A percentile compares a stretch with the other conserved stretches of the same genome.
Evolutionary conservation across 2,329 filamentous ascomycete species (phyloP).

Genomic region (Phaeomoniella chlamydospora): DNA sequence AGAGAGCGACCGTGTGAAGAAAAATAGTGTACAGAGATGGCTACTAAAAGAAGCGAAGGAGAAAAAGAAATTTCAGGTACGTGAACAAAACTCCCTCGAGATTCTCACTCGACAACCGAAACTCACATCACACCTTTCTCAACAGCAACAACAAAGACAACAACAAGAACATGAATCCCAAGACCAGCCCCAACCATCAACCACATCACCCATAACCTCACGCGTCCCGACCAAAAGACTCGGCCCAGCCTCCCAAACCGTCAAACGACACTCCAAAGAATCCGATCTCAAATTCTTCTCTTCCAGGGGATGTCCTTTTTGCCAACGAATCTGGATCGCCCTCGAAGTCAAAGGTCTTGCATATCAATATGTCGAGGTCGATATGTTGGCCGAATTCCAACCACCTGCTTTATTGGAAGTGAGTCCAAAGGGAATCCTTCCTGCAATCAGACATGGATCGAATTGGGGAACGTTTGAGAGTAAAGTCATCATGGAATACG

Average conservation of each 20-base stretch:
- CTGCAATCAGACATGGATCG: slow-evolving; percentile 60
- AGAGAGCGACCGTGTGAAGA: slow-evolving; percentile 67
- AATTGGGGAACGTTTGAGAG: slow-evolving; percentile 76
- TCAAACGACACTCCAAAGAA: slow-evolving; percentile 54
- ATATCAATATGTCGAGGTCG: slow-evolving; percentile 75
- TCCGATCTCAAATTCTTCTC: slow-evolving; percentile 64
- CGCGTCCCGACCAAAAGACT: slow-evolving; percentile 44
- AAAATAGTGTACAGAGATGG: slow-evolving; percentile 59
- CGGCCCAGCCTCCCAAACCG: slow-evolving; percentile 56
- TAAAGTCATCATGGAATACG: slow-evolving; percentile 72
- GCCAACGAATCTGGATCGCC: slow-evolving; percentile 80
- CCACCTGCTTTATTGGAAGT: slow-evolving; percentile 57
- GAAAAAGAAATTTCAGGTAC: slow-evolving; percentile 35
- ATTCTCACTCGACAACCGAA: slow-evolving; percentile 8
- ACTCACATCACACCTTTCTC: slow-evolving; percentile 1
- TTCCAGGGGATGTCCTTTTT: slow-evolving; percentile 76
- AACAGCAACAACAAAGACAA: not conserved
- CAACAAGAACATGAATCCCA: not conserved
- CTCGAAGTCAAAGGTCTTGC: slow-evolving; percentile 62
- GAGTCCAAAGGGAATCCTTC: slow-evolving; percentile 62
- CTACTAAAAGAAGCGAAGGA: slow-evolving; percentile 51
- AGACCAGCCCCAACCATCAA: slow-evolving; percentile 1
- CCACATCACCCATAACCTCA: slow-evolving; percentile 22
- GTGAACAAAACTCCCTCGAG: slow-evolving; percentile 3
- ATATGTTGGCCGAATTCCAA: slow-evolving; percentile 31